Conservation (phyloP, 2,329 filamentous ascomycete genomes). For the Pyrenophora tritici-repentis region DNA sequence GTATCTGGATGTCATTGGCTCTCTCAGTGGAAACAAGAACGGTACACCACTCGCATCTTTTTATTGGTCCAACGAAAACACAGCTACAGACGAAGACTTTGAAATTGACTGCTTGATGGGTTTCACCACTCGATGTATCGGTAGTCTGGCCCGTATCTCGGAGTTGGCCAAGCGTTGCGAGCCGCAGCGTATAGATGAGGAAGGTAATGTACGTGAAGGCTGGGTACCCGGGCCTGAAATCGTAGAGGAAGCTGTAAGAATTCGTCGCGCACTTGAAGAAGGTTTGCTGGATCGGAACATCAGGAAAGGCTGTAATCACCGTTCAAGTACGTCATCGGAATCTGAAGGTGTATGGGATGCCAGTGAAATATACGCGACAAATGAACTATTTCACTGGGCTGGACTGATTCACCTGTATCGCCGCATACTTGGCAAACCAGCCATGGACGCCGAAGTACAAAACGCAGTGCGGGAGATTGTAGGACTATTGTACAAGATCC, state of each 20-base stretch:
- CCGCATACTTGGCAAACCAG: slow-evolving; percentile 68
- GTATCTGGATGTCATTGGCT: slow-evolving; percentile 80
- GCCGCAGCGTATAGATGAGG: slow-evolving; percentile 62
- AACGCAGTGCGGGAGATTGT: slow-evolving; percentile 67
- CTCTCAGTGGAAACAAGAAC: slow-evolving; percentile 63
- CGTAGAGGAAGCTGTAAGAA: slow-evolving; percentile 60
- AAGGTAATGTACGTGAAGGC: slow-evolving; percentile 55
- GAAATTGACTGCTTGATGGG: slow-evolving; percentile 82
- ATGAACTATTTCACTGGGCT: slow-evolving; percentile 80
- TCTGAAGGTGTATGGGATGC: slow-evolving; percentile 59
- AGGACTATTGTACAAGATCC: slow-evolving; percentile 64
- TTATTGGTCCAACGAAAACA: slow-evolving; percentile 52
- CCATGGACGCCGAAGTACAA: slow-evolving; percentile 65
- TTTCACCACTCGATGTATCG: slow-evolving; percentile 73
- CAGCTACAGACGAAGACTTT: slow-evolving; percentile 63
- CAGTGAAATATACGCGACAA: slow-evolving; percentile 70
- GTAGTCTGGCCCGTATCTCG: slow-evolving; percentile 72
- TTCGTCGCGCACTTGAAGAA: slow-evolving; percentile 66
- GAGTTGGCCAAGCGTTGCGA: slow-evolving; percentile 73
- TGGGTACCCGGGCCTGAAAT: slow-evolving; percentile 65
- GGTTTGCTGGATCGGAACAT: slow-evolving; percentile 48
- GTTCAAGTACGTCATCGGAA: slow-evolving; percentile 41
- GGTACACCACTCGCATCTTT: slow-evolving; percentile 49
- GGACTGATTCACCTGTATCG: slow-evolving; percentile 76
- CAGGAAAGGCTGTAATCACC: slow-evolving; percentile 52